Conservation (phyloP, 1,139 yeast species). For the Candida glucosophila region DNA sequence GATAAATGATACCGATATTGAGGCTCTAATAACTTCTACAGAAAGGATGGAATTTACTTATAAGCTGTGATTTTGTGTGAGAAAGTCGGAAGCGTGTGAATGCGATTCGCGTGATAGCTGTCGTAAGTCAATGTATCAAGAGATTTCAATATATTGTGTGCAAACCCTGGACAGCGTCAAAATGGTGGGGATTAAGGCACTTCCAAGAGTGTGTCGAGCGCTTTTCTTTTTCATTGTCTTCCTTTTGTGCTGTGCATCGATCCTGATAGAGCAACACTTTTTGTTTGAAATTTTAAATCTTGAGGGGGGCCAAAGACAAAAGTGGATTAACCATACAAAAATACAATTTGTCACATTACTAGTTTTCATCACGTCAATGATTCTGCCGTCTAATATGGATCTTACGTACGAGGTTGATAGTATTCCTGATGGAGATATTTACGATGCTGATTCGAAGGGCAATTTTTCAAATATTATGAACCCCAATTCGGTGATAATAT, state of each 20-base stretch:
- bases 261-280: constrained; percentile 33
- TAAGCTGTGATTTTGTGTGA: no score
- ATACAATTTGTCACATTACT: constrained; percentile 40
- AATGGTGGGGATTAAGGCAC: no score
- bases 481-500: constrained; percentile 53
- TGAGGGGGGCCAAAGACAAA: constrained; percentile 21
- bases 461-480: constrained; percentile 24
- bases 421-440: constrained; percentile 12
- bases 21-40: no score
- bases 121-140: no score
- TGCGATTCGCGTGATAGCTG: no score
- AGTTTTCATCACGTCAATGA: constrained; percentile 31
- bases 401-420: constrained; percentile 29
- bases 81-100: no score
- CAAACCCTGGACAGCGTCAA: no score
- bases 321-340: constrained; percentile 39
- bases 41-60: no score
- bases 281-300: constrained; percentile 15
- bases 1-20: no score
- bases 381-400: constrained; percentile 33
- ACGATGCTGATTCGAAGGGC: constrained; percentile 14
- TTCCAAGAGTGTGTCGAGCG: no score
- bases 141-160: no score
- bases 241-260: constrained; percentile 36
- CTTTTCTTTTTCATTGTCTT: no score